Evolutionary conservation across 2,329 filamentous ascomycete species (phyloP).

Genomic region (Zasmidium angulare): DNA sequence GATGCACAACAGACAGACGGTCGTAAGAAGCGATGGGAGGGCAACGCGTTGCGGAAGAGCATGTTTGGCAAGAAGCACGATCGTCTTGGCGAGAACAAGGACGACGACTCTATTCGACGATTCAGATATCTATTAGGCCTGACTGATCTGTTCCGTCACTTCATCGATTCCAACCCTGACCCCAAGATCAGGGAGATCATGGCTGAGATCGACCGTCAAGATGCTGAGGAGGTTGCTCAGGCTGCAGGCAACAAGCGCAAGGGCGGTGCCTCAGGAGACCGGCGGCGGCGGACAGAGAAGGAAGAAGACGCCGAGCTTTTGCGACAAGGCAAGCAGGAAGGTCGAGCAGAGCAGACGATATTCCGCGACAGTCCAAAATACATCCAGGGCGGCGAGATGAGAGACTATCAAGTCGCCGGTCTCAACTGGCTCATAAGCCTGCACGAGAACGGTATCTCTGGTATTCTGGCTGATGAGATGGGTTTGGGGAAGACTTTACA

Average conservation of each 20-base stretch:
- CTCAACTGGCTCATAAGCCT: constrained; percentile 97
- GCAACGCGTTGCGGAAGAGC: constrained; percentile 83
- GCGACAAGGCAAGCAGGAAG: constrained; percentile 84
- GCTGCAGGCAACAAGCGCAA: constrained; percentile 77
- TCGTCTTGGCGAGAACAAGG: constrained; percentile 87
- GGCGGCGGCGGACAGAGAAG: constrained; percentile 86
- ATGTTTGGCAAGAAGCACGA: constrained; percentile 96
- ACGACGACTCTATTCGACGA: constrained; percentile 90
- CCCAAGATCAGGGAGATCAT: constrained; percentile 93
- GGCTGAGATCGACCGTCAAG: constrained; percentile 90
- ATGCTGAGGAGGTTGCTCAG: constrained; percentile 67
- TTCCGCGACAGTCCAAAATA: constrained; percentile 94
- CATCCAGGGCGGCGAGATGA: constrained; percentile 80
- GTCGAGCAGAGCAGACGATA: constrained; percentile 74
- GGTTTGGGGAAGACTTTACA: constrained; percentile 96
- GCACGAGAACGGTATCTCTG: constrained; percentile 97
- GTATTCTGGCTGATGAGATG: constrained; percentile 98
- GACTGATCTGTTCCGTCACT: constrained; percentile 96
- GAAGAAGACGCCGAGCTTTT: constrained; percentile 92
- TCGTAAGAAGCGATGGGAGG: constrained; percentile 81
- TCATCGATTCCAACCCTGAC: constrained; percentile 96
- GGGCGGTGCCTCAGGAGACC: constrained; percentile 76
- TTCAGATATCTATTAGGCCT: constrained; percentile 94
- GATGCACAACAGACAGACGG: constrained; percentile 69
- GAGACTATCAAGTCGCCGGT: constrained; percentile 93